These are phyloP conservation scores for Ramaria rubella DNA, from an alignment of 768 basidiomycete genomes.

Conservation along the genomic window DNA sequence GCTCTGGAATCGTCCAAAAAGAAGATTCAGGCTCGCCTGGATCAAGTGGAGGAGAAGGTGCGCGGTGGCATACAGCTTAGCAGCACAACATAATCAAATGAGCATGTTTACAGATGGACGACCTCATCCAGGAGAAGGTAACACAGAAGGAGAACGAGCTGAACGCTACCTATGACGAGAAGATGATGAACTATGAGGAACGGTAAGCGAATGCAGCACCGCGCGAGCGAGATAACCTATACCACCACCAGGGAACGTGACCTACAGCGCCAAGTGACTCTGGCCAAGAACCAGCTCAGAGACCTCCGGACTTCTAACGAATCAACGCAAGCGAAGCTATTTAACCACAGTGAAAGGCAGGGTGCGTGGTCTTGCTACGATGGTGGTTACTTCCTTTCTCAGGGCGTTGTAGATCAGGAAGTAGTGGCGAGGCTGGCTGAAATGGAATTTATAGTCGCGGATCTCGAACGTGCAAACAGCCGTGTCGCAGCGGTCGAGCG, in stretches of 20 bases:
- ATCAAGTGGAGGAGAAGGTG: slow-evolving; percentile 81
- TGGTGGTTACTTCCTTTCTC: not conserved
- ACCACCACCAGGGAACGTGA: slow-evolving; percentile 76
- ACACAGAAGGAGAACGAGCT: slow-evolving; percentile 92
- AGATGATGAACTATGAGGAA: slow-evolving; percentile 92
- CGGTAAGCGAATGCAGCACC: slow-evolving; percentile 44
- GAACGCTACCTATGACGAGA: slow-evolving; percentile 95
- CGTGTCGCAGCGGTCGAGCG: slow-evolving; percentile 89
- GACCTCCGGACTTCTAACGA: slow-evolving; percentile 90
- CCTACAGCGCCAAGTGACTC: slow-evolving; percentile 82
- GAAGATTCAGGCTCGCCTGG: slow-evolving; percentile 65
- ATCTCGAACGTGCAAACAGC: slow-evolving; percentile 91
- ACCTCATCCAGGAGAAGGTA: slow-evolving; percentile 83
- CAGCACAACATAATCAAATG: not conserved
- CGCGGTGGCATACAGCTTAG: slow-evolving; percentile 12
- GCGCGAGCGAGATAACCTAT: no score
- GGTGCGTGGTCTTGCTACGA: slow-evolving; percentile 37
- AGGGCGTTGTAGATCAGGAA: slow-evolving; percentile 65
- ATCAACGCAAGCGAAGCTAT: slow-evolving; percentile 83
- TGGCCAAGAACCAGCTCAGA: slow-evolving; percentile 81
- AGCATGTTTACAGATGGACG: slow-evolving; percentile 72
- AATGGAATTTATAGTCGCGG: slow-evolving; percentile 90
- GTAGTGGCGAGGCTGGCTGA: slow-evolving; percentile 85
- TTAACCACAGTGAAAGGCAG: slow-evolving; percentile 88
- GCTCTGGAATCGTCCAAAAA: slow-evolving; percentile 63